Evolutionary conservation across 495 filamentous ascomycete genomes (phyloP).

Genomic region (Viridothelium virens): DNA sequence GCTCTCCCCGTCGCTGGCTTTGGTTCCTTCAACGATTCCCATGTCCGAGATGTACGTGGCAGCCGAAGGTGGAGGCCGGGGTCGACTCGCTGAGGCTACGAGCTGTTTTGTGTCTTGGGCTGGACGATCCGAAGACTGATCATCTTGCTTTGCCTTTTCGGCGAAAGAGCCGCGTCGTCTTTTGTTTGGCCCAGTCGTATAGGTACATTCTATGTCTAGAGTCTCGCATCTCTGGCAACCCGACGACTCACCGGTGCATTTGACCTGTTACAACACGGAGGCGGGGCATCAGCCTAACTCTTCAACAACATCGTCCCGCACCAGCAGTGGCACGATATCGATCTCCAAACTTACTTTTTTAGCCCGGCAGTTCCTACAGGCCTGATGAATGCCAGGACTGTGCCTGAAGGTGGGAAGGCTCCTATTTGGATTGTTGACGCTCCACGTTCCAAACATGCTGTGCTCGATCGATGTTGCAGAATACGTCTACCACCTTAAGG

Average conservation of each 20-base stretch:
- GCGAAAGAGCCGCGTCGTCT: neutral
- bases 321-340: neutral
- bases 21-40: neutral
- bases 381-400: neutral
- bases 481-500: neutral
- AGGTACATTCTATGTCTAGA: neutral
- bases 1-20: neutral
- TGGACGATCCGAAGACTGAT: neutral
- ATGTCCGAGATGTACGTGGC: neutral
- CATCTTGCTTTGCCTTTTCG: neutral
- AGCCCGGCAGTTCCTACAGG: neutral
- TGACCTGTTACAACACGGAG: neutral
- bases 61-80: neutral
- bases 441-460: neutral
- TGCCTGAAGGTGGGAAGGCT: neutral
- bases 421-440: slow-evolving; percentile 1
- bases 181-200: neutral
- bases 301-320: neutral
- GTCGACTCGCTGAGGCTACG: neutral
- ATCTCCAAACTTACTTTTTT: neutral
- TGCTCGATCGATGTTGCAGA: neutral
- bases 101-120: neutral
- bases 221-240: neutral
- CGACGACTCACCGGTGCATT: neutral
- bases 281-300: neutral